phyloP scores from a whole-genome alignment of 2,329 filamentous ascomycete species.

The Zopfia rhizophila region DNA sequence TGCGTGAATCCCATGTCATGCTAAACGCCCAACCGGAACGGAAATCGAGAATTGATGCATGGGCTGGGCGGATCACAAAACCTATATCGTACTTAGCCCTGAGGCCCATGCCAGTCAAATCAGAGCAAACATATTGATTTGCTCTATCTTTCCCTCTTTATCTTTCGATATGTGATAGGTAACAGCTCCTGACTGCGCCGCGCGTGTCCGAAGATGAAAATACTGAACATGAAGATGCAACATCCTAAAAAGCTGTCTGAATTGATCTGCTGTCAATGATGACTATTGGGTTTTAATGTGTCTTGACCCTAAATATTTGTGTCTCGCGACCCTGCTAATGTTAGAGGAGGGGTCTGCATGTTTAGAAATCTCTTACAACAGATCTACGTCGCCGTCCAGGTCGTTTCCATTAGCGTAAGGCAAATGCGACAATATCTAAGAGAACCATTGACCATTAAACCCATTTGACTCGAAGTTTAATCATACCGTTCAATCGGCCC shows the following conservation, averaged over 20 bases:
- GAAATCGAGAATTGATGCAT: conserved; percentile 1
- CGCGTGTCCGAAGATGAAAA: conserved; percentile 11
- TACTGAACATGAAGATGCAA: conserved; percentile 12
- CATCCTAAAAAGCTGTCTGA: conserved; percentile 3
- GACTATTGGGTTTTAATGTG: conserved; percentile 1
- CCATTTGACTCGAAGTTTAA: not conserved
- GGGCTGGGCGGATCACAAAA: conserved; percentile 6
- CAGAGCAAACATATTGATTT: conserved; percentile 8
- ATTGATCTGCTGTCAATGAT: conserved; percentile 6
- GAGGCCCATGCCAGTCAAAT: no score
- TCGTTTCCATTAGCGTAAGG: conserved; percentile 3
- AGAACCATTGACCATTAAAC: not conserved
- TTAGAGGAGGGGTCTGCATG: no score
- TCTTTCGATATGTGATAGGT: conserved; percentile 5
- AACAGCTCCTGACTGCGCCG: conserved; percentile 4
- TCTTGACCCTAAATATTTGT: conserved; percentile 1
- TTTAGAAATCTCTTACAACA: no score
- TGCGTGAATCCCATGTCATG: conserved; percentile 1
- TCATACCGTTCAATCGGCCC: conserved; percentile 2
- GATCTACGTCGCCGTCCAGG: not conserved
- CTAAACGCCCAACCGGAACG: not conserved
- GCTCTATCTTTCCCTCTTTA: conserved; percentile 5
- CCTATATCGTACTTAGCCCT: no score
- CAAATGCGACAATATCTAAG: not conserved
- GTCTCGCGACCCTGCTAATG: conserved; percentile 2